These are phyloP conservation scores for Bretziella fagacearum DNA, from an alignment of 2,329 filamentous ascomycete genomes.

Conservation along the genomic window DNA sequence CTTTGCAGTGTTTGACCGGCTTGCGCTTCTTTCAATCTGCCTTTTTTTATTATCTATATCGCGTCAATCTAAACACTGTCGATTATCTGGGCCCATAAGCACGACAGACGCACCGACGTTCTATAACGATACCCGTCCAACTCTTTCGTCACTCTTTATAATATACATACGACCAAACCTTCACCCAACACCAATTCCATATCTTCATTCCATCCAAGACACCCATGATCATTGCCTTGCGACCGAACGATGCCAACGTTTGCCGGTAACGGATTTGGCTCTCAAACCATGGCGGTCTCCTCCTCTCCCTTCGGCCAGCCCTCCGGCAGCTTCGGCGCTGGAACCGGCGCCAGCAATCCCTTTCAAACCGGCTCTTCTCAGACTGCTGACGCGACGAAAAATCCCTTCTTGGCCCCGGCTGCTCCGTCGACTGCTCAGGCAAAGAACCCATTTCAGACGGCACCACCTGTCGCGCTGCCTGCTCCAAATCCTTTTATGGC, in stretches of 20 bases:
- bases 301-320: slow-evolving; percentile 12
- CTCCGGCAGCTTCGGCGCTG: slow-evolving; percentile 1
- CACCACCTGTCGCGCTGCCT: background rate
- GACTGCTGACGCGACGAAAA: background rate
- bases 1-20: too few species aligned
- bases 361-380: slow-evolving; percentile 3
- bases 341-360: slow-evolving; percentile 2
- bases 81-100: too few species aligned
- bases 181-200: background rate
- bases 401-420: slow-evolving; percentile 7
- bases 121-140: too few species aligned
- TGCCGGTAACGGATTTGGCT: slow-evolving; percentile 12
- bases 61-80: too few species aligned
- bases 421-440: background rate
- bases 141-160: too few species aligned
- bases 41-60: too few species aligned
- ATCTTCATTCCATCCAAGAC: background rate
- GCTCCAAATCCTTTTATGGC: slow-evolving; percentile 8
- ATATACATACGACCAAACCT: background rate
- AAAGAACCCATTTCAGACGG: slow-evolving; percentile 10
- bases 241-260: slow-evolving; percentile 7
- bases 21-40: too few species aligned
- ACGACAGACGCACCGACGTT: too few species aligned
- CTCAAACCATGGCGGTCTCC: slow-evolving; percentile 6
- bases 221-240: background rate